Base-by-base conservation (phyloP, 1,284 basidiomycete genomes). In the Irpex sp. region DNA sequence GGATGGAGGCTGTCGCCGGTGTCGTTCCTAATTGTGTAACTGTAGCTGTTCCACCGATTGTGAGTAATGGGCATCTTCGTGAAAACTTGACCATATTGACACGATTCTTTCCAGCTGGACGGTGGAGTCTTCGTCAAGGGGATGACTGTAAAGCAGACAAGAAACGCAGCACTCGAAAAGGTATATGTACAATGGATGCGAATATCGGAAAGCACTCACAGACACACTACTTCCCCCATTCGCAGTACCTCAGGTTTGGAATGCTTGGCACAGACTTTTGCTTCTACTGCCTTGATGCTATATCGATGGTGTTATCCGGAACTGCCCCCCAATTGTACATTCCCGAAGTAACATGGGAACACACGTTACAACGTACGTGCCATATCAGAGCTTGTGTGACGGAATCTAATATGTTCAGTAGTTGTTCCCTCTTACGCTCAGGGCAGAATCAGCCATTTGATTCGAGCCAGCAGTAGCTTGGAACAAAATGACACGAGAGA, bases 131-230 rank as follows among this genome's bases (percentile, higher is more conserved):
- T 66, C 50, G 65, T 61, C n/a, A 36, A 60, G 33, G 56, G 55
- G 26, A 58, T 64, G 43, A 47, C 57, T 59, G 13, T 19, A 13
- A 60, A 50, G 7, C 35, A 55, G 19, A 50, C 57, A 17, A 53
- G 63, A 19, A 64, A 61, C 56, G 63, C 60, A 6, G 65, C 65
- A 15, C 46, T 64, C 43, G 65, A 66, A 26, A 65, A 61, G 56
- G 61, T 63, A 15, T 15, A 47, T 43, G 39, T 15, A 37, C 9
- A 33, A 37, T 17, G 49, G 17, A 60, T 47, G 51, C 19, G 33
- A 21, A 51, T 56, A 13, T 39, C 11, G 13, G 8, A 31, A 26
- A 43, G 11, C n/a, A 21, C 21, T 9, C 11, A 39, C 35, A 17
- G 55, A 57, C 19, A 57, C 9, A 35, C 9, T 36, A 35, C 33